Evolutionary conservation across 1,284 basidiomycete species (phyloP), one percentile per base, ranked within the genome.

Genomic region (Testicularia cyperi): DNA sequence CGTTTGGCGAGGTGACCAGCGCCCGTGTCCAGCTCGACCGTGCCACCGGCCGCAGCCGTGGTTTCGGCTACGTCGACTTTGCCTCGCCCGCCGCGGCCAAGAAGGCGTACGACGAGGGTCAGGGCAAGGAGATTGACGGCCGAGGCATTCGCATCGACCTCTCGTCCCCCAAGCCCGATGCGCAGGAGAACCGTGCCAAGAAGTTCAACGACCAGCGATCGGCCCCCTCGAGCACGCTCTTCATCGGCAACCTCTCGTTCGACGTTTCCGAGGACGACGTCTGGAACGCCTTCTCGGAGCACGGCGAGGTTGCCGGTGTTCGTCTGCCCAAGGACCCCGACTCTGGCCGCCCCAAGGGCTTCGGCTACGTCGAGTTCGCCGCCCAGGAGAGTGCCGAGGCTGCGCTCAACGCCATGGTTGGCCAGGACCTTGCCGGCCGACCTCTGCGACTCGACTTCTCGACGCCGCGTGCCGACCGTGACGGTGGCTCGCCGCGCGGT

Each of bases 11-110:
- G 78, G 85, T 99, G 65, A 83, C 86, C 63, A 85, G 85, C 26
- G 91, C 90, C 13, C 86, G 85, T 23, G 92, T 99, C 55, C 88
- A 92, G 79, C 87, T 86, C 79, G 92, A 98, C 79, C 88, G 91
- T 61, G 86, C 87, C 64, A 84, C 87, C 21, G 68, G 72, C 49
- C 65, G 60, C 42, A 68, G 65, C 45, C 68, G 71, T 40, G 75
- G 67, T n/a, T 96, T 97, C 78, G 94, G 90, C 52, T 95, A 92
- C 78, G 92, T 99, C 66, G 87, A 92, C 72, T 99, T 97, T 78
- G 77, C 78, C 54, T 62, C 54, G 23, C 48, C 69, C 35, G 57
- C 60, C n/a, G 77, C 77, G 39, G 76, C 80, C 46, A 83, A 86
- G 47, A 83, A 85, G 5, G 79, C 86, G 20, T 62, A 64, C 28